phyloP scores from a whole-genome alignment of 1,139 yeast genomes.

The Candida sp. region DNA sequence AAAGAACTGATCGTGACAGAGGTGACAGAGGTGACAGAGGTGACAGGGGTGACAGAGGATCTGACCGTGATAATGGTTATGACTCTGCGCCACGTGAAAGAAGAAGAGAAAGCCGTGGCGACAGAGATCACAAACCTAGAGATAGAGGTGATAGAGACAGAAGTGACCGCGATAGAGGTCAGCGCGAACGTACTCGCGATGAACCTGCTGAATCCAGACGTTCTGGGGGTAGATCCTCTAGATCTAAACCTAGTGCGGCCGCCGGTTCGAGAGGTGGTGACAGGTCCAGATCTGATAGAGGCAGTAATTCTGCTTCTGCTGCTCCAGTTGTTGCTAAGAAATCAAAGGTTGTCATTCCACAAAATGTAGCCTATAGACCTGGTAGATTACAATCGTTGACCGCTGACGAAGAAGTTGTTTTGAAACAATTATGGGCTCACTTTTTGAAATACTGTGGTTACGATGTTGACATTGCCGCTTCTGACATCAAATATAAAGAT shows the following conservation, averaged over 20 bases:
- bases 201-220: neutral
- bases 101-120: constrained; percentile 1
- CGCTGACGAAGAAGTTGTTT: constrained; percentile 37
- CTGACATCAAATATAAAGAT: constrained; percentile 29
- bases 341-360: constrained; percentile 1
- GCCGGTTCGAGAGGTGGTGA: neutral
- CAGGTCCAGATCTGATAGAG: neutral
- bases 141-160: neutral
- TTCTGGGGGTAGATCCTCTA: neutral
- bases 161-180: neutral
- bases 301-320: neutral
- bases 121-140: no score
- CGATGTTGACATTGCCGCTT: constrained; percentile 23
- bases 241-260: neutral
- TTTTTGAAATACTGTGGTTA: constrained; percentile 37
- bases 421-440: constrained; percentile 43
- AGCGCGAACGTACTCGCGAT: neutral
- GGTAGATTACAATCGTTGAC: constrained; percentile 41
- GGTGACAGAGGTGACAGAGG: neutral
- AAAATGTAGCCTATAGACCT: constrained; percentile 19
- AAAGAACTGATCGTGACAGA: neutral
- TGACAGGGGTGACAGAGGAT: constrained; percentile 1
- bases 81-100: neutral
- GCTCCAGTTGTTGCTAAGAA: neutral
- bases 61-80: neutral